These are phyloP conservation scores for Rhododendron simsii DNA, from an alignment of 148 eudicot species.

Conservation along the genomic window DNA sequence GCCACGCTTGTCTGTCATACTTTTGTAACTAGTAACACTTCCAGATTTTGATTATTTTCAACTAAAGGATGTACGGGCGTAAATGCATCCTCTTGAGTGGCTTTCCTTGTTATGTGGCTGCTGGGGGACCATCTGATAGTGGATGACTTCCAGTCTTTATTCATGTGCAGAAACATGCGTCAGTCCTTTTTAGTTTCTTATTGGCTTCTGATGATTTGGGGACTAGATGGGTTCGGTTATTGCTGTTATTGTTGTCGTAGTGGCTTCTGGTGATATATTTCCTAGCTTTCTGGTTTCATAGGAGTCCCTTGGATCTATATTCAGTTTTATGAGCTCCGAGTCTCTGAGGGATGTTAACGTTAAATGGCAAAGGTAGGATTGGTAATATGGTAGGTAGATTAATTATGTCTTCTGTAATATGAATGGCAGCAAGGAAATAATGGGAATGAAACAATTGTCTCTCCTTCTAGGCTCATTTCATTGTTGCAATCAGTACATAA, in stretches of 20 bases:
- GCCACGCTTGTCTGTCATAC: neutral
- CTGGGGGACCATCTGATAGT: neutral
- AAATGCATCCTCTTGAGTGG: neutral
- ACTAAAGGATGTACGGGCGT: neutral
- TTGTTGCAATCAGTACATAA: neutral
- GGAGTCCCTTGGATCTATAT: neutral
- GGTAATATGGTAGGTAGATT: neutral
- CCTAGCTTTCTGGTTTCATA: neutral
- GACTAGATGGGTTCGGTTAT: neutral
- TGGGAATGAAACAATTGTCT: neutral
- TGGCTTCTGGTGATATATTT: no score
- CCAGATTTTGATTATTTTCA: neutral
- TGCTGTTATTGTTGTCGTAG: no score
- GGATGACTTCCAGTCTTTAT: neutral
- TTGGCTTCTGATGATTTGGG: neutral
- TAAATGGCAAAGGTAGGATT: neutral
- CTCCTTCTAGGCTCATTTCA: neutral
- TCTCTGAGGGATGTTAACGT: neutral
- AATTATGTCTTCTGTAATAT: neutral
- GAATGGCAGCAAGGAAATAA: neutral
- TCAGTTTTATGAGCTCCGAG: neutral
- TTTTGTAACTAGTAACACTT: neutral
- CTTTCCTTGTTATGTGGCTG: neutral
- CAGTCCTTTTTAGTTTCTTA: neutral
- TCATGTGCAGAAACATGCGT: neutral